Evolutionary conservation across 202 grass and related monocot species (phyloP).

Genomic region (Hordeum pubiflorum): DNA sequence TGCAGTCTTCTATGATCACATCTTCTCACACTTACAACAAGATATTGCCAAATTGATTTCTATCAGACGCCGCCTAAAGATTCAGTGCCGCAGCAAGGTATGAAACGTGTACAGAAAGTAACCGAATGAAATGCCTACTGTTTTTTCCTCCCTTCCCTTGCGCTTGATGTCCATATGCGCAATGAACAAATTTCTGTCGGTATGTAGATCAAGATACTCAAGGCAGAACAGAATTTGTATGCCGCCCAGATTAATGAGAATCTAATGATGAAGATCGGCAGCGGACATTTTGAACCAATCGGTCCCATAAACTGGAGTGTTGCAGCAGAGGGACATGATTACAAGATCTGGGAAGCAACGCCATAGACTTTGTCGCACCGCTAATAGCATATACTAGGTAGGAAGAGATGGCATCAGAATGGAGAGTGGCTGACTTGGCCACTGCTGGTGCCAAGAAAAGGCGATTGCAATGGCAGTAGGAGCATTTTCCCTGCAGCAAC

Average conservation of each 20-base stretch:
- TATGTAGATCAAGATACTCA: constrained; percentile 76
- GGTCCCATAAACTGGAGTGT: constrained; percentile 47
- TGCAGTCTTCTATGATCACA: constrained; percentile 85
- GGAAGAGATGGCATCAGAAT: constrained; percentile 4
- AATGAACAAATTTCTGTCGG: background rate
- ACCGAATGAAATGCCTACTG: background rate
- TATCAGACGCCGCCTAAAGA: constrained; percentile 46
- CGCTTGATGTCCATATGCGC: background rate
- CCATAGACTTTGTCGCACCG: constrained; percentile 4
- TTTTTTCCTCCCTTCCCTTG: background rate
- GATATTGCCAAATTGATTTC: constrained; percentile 73
- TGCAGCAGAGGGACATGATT: constrained; percentile 68
- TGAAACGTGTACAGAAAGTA: background rate
- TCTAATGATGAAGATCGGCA: constrained; percentile 73
- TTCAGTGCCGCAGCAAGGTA: constrained; percentile 93
- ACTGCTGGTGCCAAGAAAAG: background rate
- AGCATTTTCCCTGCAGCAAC: background rate
- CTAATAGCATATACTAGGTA: constrained; percentile 3
- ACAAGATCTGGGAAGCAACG: constrained; percentile 75
- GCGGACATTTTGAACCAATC: constrained; percentile 68
- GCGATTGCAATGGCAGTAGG: background rate
- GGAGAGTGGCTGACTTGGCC: background rate
- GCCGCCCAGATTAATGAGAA: constrained; percentile 76
- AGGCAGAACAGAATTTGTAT: constrained; percentile 78
- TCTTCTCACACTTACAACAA: constrained; percentile 71